Base-by-base conservation (phyloP, 352 stramenopile genomes). In the Pythium grandisporangium region DNA sequence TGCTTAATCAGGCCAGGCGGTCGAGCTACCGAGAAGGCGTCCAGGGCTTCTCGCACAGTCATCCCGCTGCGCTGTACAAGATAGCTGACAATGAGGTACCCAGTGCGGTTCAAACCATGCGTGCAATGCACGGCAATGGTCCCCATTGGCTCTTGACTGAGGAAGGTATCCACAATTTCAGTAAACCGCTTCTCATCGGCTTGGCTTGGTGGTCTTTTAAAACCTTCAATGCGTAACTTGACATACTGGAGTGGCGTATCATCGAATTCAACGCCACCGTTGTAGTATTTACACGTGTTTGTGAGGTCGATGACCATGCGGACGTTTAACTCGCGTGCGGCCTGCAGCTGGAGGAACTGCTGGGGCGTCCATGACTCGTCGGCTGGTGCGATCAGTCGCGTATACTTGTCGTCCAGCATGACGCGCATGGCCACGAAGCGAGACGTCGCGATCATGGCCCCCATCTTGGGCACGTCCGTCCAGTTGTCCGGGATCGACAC, bases 271-370 rank as follows among this genome's bases (percentile, higher is more conserved):
- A 43, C 29, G 2, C 48, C 52, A 10, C 78, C 78, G 37, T 84
- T 53, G 59, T 92, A 92, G 51, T 92, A 92, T 48, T 88, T 87
- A 50, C 66, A 73, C 14, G 78, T 92, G 43, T 92, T 92, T 13
- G 78, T 92, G 26, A 92, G 61, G 38, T 92, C 78, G 21, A 92
- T 74, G 26, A 92, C 50, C 43, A 89, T 63, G 16, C 79, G 67
- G 16, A 89, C 60, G 40, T 82, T 51, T 2, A 72, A 42, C 0
- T 61, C 45, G 6, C 55, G 53, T 10, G 37, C 42, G 6, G 50
- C 37, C 38, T 86, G 75, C 14, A 55, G 35, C 12, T 72, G 45
- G 13, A 86, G 48, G 54, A 92, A 82, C 12, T 62, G 35, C 24
- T 54, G 45, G 3, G 75, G 75, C 2, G 55, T 77, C 79, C 79